Base-by-base conservation (phyloP, 805 yeast species). In the Metschnikowia orientalis region DNA sequence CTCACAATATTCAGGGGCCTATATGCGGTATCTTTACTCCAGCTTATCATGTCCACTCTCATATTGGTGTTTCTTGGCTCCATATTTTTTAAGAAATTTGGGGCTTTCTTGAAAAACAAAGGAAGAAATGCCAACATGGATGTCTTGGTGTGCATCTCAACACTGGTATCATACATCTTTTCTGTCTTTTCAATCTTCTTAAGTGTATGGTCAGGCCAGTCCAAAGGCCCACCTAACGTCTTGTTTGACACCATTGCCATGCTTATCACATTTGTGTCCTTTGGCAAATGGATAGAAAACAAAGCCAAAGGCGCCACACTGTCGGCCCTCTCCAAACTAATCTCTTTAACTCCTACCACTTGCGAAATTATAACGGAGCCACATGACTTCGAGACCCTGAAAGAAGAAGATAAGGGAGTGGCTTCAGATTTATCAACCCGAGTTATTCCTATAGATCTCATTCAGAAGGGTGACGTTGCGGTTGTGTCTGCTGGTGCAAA, bases 301-400 rank as follows among this genome's bases (percentile, higher is more conserved):
- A 77, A 73, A 43, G 97, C 98, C 2, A 87, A 92, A 52, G 95
- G 97, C 4, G 86, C 84, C 38, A 92, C 97, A 0, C 85, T 97
- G 0, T 74, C 85, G 3, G 95, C 97, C 0, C 67, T 92, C 24
- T 81, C 96, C 0, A 77, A 79, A 44, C 68, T 92, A 26, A 69
- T 94, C 27, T 79, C 89, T 2, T 62, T 92, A 35, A 73, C 95
- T 1, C 97, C 98, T 2, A 70, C 85, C 1, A 67, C 71, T 2
- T 89, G 97, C 45, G 60, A 71, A 0, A 77, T 89, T 16, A 61
- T 84, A 6, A 71, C 69, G 22, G 71, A 75, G 35, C 30, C 51
- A 5, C 51, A 47, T 26, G 31, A 40, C 30, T 42, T 56, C 41
- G 54, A 59, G 17, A 31, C 21, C 18, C n/a, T 24, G 14, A 11